These are phyloP conservation scores for Plasmodium gallinaceum DNA, from an alignment of 169 alveolate species.

Conservation along the genomic window DNA sequence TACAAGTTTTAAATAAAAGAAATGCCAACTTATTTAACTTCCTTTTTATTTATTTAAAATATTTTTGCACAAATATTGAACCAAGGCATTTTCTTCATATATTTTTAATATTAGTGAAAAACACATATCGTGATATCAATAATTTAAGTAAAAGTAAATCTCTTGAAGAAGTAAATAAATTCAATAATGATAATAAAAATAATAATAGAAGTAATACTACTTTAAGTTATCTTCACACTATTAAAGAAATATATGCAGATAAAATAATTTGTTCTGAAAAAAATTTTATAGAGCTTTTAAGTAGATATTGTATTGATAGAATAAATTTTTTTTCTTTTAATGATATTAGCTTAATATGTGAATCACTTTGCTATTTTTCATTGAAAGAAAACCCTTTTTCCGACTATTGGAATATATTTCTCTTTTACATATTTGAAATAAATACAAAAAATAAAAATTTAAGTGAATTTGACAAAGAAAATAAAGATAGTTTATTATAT, in stretches of 20 bases:
- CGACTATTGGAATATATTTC: slow-evolving; percentile 57
- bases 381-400: slow-evolving; percentile 41
- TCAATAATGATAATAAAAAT: not conserved
- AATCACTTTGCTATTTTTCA: slow-evolving; percentile 31
- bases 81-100: slow-evolving; percentile 56
- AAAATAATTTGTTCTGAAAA: slow-evolving; percentile 21
- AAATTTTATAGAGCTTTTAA: slow-evolving; percentile 33
- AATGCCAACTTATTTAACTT: slow-evolving; percentile 25
- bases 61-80: slow-evolving; percentile 16
- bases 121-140: slow-evolving; percentile 20
- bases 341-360: slow-evolving; percentile 46
- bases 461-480: not conserved
- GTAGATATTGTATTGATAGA: slow-evolving; percentile 26
- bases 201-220: not conserved
- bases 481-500: not conserved
- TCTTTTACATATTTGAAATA: slow-evolving; percentile 36
- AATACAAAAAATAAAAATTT: not conserved
- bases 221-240: not conserved
- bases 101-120: slow-evolving; percentile 23
- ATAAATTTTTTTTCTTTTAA: slow-evolving; percentile 29
- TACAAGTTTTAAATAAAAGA: slow-evolving; percentile 45
- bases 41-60: slow-evolving; percentile 21
- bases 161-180: not conserved
- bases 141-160: not conserved
- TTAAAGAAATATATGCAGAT: not conserved